Conservation (phyloP, 179 eudicot species). For the Drosera spatulata region DNA sequence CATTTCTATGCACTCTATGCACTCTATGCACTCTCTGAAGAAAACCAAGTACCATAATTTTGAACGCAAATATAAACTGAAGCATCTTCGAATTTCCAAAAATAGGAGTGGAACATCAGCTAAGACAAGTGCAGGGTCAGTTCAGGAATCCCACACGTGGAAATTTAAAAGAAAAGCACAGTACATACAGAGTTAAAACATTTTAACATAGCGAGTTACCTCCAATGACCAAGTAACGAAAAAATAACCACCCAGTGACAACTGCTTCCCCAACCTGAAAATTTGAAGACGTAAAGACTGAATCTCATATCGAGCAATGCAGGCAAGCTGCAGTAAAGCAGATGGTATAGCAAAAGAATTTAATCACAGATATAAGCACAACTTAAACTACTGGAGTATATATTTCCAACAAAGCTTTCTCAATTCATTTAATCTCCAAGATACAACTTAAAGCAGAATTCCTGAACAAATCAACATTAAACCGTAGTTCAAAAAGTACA, state of each 20-base stretch:
- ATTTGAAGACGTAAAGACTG: slow-evolving; percentile 3
- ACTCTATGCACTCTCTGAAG: background rate
- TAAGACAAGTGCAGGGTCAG: no score
- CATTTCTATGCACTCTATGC: background rate
- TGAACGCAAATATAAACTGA: background rate
- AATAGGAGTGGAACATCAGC: no score
- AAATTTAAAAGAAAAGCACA: background rate
- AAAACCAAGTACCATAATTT: background rate
- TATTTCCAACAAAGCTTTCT: no score
- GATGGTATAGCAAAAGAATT: background rate
- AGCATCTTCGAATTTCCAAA: background rate
- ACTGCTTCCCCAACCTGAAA: slow-evolving; percentile 92
- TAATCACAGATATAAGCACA: background rate
- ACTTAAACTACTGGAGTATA: background rate
- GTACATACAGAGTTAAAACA: background rate
- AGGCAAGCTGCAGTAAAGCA: background rate
- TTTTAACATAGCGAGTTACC: slow-evolving; percentile 33
- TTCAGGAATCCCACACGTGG: no score
- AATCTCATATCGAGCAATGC: background rate
- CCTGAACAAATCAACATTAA: no score
- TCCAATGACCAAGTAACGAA: slow-evolving; percentile 97
- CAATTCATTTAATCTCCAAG: no score
- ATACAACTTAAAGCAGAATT: no score
- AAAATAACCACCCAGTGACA: slow-evolving; percentile 93
- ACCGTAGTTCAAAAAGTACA: background rate